A percentile compares a stretch with the other conserved stretches of the same genome.
Conservation (phyloP, 2,329 filamentous ascomycete genomes). For the Diaporthe sp. region DNA sequence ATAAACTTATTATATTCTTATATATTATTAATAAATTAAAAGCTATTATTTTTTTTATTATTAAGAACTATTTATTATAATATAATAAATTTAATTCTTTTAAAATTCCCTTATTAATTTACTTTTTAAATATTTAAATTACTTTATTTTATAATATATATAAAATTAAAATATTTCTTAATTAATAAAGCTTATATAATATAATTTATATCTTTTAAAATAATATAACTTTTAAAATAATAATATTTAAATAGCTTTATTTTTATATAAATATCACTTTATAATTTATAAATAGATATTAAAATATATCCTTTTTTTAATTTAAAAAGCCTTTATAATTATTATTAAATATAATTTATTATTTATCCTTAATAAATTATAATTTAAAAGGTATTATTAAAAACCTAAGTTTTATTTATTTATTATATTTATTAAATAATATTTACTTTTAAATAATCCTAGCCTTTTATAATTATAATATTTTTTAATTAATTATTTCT, state of each 20-base stretch:
- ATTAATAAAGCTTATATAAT: not conserved
- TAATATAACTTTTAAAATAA: not conserved
- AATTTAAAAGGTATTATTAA: not conserved
- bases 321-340: not conserved
- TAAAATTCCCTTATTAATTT: not conserved
- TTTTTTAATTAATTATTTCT: too few relatives aligned
- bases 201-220: not conserved
- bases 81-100: not conserved
- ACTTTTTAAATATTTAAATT: not conserved
- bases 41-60: not conserved
- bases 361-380: not conserved
- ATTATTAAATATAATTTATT: not conserved
- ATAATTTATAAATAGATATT: not conserved
- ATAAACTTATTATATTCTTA: not conserved
- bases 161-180: not conserved
- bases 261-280: not conserved
- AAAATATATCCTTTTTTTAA: not conserved
- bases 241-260: not conserved
- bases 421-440: not conserved
- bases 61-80: not conserved
- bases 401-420: not conserved
- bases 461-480: too few relatives aligned
- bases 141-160: not conserved
- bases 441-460: not conserved
- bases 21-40: not conserved